Base-by-base conservation (phyloP, 805 yeast species). In the Sugiyamaella lignohabitans region DNA sequence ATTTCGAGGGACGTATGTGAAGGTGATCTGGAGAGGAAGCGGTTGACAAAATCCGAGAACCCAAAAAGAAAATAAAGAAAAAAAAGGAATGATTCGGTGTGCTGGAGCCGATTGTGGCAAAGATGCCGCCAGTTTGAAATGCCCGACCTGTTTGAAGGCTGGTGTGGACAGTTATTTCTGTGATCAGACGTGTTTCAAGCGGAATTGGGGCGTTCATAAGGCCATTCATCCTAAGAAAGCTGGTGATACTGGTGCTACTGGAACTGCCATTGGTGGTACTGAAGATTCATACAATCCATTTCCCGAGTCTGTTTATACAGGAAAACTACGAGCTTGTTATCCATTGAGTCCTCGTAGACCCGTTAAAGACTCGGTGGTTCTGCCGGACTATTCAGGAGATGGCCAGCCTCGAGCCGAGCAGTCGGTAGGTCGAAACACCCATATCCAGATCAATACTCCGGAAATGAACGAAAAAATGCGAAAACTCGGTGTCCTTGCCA, bases 101-200 rank as follows among this genome's bases (percentile, higher is more conserved):
- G 70, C 85, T 8, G 84, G 95, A 20, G 78, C 85, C 18, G 85
- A 79, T 57, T 93, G 98, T 70, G 93, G 93, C 18, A 88, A 87
- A 58, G 75, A 73, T 32, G 88, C 96, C 11, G 70, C 70, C 2
- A 83, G 94, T 18, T 71, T 93, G 54, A 88, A 88, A 62, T 93
- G 98, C 65, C 98, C 98, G 0, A 72, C 89, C 14, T 93, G 98
- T 66, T 67, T 93, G 52, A 89, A 93, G 61, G 74, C 73, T 50
- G 86, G 80, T 14, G 56, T 77, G 42, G 70, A 73, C 36, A 70
- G 77, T 42, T 74, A 74, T 17, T 93, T 91, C 66, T 93, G 98
- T 69, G 75, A 80, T 59, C 95, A 89, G 54, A 67, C 68, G 1
- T 91, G 98, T 65, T 91, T 87, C 70, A 79, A 84, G 61, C 68